Evolutionary conservation across 495 filamentous ascomycete genomes (phyloP), one percentile per base, ranked within the genome.

Genomic region (Gamarada debralockiae): DNA sequence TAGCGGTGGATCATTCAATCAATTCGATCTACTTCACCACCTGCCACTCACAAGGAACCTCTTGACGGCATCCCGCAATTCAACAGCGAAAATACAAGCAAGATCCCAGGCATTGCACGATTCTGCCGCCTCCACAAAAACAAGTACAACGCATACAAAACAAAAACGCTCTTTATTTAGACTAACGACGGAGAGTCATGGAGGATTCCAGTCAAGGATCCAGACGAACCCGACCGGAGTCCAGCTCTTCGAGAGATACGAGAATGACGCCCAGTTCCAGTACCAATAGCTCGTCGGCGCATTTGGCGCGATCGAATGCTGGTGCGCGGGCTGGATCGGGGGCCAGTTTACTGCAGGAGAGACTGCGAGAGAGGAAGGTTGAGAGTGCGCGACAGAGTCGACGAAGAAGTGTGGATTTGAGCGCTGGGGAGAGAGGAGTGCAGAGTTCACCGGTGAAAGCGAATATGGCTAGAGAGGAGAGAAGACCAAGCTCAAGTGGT

Each of bases 261-360:
- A 65, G 67, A 51, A 67, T 65, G 62, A 71, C 71, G 14, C 52
- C 62, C 8, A 74, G 67, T 53, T 57, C 64, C 37, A 70, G 41
- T 29, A 48, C n/a, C 15, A 63, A 59, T 41, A 49, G 42, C 39
- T 59, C 52, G 1, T 49, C 56, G 9, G 48, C 46, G 18, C 34
- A 53, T 39, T 33, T 58, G 12, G 41, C 55, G 20, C 20, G 33
- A 20, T 22, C 47, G 18, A 36, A 20, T 39, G 23, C n/a, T 18
- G 18, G 27, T 10, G 12, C 34, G 33, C 17, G 58, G 22, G 41
- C 37, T 23, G 18, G 21, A n/a, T 34, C 49, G 8, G 62, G 68
- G 31, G 76, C 76, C 4, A 70, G 60, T 22, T 64, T 77, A 36
- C 65, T 82, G 9, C 78, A 77, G 29, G 76, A 82, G 52, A 66